These are phyloP conservation scores for Stagonosporopsis cucurbitacearum DNA, from an alignment of 2,329 filamentous ascomycete genomes.

Conservation along the genomic window DNA sequence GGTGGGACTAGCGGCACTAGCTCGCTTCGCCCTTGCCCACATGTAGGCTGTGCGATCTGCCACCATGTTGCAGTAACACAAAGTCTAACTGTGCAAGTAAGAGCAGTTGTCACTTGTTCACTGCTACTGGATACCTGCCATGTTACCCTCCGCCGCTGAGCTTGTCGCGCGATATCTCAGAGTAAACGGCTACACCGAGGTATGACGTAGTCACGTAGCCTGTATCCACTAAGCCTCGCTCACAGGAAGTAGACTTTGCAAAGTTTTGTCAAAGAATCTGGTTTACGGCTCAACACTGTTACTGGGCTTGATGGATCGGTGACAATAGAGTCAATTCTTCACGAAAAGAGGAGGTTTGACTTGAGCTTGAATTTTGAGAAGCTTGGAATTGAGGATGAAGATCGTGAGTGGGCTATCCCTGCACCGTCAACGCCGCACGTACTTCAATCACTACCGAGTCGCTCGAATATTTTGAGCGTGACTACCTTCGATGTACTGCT, in stretches of 20 bases:
- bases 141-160: slow-evolving; percentile 50
- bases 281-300: slow-evolving; percentile 59
- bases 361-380: slow-evolving; percentile 63
- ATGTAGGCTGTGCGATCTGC: slow-evolving; percentile 6
- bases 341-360: slow-evolving; percentile 67
- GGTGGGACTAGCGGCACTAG: slow-evolving; percentile 10
- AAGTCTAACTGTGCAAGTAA: background rate
- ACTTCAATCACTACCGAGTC: slow-evolving; percentile 53
- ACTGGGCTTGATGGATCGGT: slow-evolving; percentile 51
- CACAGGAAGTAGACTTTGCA: slow-evolving; percentile 57
- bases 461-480: slow-evolving; percentile 61
- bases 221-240: slow-evolving; percentile 6
- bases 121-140: slow-evolving; percentile 5
- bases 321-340: slow-evolving; percentile 65
- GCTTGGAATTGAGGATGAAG: slow-evolving; percentile 53
- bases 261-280: slow-evolving; percentile 65
- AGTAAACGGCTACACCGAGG: slow-evolving; percentile 51
- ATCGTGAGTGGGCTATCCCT: slow-evolving; percentile 53
- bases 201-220: slow-evolving; percentile 29
- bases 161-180: slow-evolving; percentile 53
- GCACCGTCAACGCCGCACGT: slow-evolving; percentile 55
- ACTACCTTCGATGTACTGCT: slow-evolving; percentile 51
- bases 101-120: background rate
- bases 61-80: slow-evolving; percentile 5
- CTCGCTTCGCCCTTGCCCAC: slow-evolving; percentile 9